These are phyloP conservation scores for Oxyria digyna DNA, from an alignment of 148 eudicot species.

Conservation along the genomic window DNA sequence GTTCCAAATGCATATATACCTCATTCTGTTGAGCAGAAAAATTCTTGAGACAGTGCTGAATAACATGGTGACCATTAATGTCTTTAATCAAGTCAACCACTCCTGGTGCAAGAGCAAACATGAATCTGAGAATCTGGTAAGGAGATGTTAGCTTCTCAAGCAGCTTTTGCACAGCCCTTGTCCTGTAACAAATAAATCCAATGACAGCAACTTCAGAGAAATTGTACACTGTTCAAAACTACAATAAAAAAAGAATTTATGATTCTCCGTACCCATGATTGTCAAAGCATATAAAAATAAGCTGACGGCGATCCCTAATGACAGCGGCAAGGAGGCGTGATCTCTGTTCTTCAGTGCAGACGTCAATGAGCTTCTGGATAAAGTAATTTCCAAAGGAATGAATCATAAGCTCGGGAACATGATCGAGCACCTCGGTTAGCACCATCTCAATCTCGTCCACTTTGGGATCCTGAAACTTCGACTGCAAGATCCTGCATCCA, in stretches of 20 bases:
- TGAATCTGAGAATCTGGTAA: conserved; percentile 30
- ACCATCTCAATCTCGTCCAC: conserved; percentile 27
- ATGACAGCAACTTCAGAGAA: neutral
- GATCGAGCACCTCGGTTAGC: conserved; percentile 28
- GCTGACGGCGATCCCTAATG: conserved; percentile 27
- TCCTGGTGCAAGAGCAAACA: conserved; percentile 41
- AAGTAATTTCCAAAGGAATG: conserved; percentile 52
- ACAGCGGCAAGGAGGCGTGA: conserved; percentile 25
- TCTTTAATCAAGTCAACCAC: conserved; percentile 43
- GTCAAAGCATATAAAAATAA: conserved; percentile 37
- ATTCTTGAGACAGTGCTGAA: conserved; percentile 23
- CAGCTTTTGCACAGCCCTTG: conserved; percentile 56
- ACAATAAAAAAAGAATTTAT: neutral
- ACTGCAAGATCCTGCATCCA: conserved; percentile 38
- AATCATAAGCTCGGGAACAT: conserved; percentile 32
- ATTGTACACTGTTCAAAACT: neutral
- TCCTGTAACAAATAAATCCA: conserved; percentile 23
- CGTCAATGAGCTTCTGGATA: conserved; percentile 41
- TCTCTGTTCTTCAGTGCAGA: conserved; percentile 47
- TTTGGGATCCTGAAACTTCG: conserved; percentile 24
- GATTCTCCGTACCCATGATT: conserved; percentile 38
- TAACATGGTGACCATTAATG: conserved; percentile 47
- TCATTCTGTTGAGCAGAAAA: conserved; percentile 19
- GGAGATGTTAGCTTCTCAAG: conserved; percentile 42
- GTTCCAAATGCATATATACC: conserved; percentile 14